Evolutionary conservation across 805 yeast genomes (phyloP).

Genomic region (Suhomyces faveliae): DNA sequence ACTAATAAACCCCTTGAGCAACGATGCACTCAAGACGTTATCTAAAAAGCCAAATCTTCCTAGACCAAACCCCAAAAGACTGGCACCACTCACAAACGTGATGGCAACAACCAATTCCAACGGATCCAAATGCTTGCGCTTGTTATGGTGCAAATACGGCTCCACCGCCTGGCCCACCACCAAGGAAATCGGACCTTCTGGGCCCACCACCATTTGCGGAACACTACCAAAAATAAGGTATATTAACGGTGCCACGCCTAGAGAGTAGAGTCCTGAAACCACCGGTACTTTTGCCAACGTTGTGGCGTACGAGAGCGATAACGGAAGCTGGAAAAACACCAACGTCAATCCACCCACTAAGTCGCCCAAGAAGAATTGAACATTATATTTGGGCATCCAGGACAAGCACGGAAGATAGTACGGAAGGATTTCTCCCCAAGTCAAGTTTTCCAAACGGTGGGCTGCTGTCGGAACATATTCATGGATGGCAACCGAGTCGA

Average conservation of each 20-base stretch:
- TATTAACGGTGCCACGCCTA: constrained; percentile 40
- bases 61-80: constrained; percentile 65
- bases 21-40: constrained; percentile 39
- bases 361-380: constrained; percentile 52
- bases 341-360: constrained; percentile 80
- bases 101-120: constrained; percentile 61
- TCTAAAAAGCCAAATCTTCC: constrained; percentile 35
- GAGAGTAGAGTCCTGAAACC: constrained; percentile 36
- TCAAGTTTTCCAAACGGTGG: constrained; percentile 19
- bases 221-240: constrained; percentile 44
- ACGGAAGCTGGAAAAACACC: constrained; percentile 89
- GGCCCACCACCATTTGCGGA: constrained; percentile 48
- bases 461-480: constrained; percentile 25
- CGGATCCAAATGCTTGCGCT: constrained; percentile 32
- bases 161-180: constrained; percentile 48
- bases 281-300: constrained; percentile 45
- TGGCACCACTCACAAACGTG: constrained; percentile 72
- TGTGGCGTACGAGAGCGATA: constrained; percentile 51
- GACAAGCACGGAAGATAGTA: constrained; percentile 67
- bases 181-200: constrained; percentile 45
- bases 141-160: constrained; percentile 38
- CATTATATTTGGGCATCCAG: constrained; percentile 59
- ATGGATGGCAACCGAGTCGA: background rate
- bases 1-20: constrained; percentile 43
- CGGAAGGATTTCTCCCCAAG: constrained; percentile 41